Evolutionary conservation across 805 yeast genomes (phyloP).

Genomic region (Blastobotrys americana): DNA sequence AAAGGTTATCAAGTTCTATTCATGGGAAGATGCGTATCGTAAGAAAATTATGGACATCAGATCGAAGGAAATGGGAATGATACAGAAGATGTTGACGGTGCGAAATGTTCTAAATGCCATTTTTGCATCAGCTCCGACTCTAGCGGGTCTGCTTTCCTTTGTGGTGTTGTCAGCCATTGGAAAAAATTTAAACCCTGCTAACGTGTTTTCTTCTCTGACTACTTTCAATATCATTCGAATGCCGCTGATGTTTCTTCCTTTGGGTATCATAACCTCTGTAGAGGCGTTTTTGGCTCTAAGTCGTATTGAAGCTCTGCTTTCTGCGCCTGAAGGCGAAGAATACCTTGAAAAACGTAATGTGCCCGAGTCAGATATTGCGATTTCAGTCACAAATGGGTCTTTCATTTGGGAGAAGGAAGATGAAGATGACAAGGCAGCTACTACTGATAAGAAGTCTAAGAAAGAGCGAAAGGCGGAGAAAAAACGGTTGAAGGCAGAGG

Average conservation of each 20-base stretch:
- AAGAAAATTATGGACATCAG: slow-evolving; percentile 50
- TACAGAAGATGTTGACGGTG: slow-evolving; percentile 56
- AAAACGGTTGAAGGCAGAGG: slow-evolving; percentile 6
- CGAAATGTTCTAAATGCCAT: slow-evolving; percentile 60
- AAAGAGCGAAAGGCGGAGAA: slow-evolving; percentile 11
- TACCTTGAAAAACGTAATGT: slow-evolving; percentile 27
- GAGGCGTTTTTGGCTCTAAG: slow-evolving; percentile 55
- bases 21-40: slow-evolving; percentile 81
- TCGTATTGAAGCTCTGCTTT: slow-evolving; percentile 48
- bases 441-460: neutral
- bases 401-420: slow-evolving; percentile 57
- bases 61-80: slow-evolving; percentile 49
- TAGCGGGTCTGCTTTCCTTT: slow-evolving; percentile 62
- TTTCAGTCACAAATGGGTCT: slow-evolving; percentile 44
- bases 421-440: slow-evolving; percentile 8
- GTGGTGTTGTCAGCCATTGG: slow-evolving; percentile 41
- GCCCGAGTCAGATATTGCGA: slow-evolving; percentile 35
- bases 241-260: slow-evolving; percentile 59
- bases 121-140: slow-evolving; percentile 58
- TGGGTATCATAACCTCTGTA: slow-evolving; percentile 52
- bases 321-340: slow-evolving; percentile 36
- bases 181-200: slow-evolving; percentile 44
- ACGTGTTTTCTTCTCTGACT: slow-evolving; percentile 63
- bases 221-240: slow-evolving; percentile 55
- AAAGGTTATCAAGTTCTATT: slow-evolving; percentile 74